Evolutionary conservation across 108 stramenopile species (phyloP).

Genomic region (Seminavis robusta): DNA sequence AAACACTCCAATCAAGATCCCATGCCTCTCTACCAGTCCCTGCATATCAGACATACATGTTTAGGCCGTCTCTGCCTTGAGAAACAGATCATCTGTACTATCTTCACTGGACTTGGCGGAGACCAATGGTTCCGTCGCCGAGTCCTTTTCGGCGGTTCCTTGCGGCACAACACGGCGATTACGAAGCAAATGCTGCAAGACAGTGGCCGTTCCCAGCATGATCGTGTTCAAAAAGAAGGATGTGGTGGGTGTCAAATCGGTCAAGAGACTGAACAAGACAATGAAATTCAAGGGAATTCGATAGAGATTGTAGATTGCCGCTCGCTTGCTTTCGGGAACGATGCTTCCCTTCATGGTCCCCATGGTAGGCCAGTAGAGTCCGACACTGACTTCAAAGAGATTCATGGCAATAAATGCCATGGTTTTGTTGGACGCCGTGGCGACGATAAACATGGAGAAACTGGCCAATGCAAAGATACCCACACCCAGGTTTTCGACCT

Average conservation of each 20-base stretch:
- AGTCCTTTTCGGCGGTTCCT: no score
- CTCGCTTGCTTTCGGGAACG: constrained; percentile 91
- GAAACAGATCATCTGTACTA: no score
- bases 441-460: constrained; percentile 58
- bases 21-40: no score
- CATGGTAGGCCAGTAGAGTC: constrained; percentile 94
- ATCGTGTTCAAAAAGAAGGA: constrained; percentile 61
- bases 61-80: no score
- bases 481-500: constrained; percentile 66
- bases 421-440: constrained; percentile 45
- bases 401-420: constrained; percentile 83
- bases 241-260: constrained; percentile 55
- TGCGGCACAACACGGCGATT: constrained; percentile 37
- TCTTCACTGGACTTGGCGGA: no score
- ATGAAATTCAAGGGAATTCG: constrained; percentile 93
- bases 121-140: no score
- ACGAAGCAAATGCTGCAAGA: constrained; percentile 51
- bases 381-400: constrained; percentile 94
- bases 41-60: no score
- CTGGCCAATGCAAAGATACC: constrained; percentile 61
- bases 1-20: no score
- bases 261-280: constrained; percentile 88
- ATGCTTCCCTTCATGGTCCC: constrained; percentile 93
- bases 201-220: constrained; percentile 65
- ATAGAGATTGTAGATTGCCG: constrained; percentile 94